Conservation (phyloP, 306 rosid genomes). For the Abrus pulchellus region DNA sequence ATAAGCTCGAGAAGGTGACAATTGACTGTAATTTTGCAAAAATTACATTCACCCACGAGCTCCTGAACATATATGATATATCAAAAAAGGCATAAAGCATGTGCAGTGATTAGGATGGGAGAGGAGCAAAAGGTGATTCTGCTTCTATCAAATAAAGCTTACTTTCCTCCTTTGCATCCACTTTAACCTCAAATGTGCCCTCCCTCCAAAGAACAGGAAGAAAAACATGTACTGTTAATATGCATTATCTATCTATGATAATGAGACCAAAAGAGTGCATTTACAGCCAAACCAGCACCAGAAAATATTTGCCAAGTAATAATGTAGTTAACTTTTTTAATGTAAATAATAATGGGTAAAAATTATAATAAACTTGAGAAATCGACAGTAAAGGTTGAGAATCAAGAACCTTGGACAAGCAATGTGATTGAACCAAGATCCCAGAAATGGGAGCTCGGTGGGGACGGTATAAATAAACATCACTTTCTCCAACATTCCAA, state of each 20-base stretch:
- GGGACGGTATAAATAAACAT: conserved; percentile 66
- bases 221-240: too few species aligned
- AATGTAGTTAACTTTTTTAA: neutral
- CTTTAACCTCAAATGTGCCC: neutral
- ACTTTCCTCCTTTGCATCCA: neutral
- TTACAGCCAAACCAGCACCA: neutral
- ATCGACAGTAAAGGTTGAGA: conserved; percentile 7
- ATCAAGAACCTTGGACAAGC: conserved; percentile 71
- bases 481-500: conserved; percentile 66
- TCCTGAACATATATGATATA: neutral
- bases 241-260: neutral
- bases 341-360: neutral
- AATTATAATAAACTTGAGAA: neutral
- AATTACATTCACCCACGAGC: neutral
- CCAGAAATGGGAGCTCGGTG: conserved; percentile 80
- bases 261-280: neutral
- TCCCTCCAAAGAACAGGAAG: neutral
- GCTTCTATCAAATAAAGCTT: neutral
- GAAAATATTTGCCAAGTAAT: neutral
- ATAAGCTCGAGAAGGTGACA: neutral
- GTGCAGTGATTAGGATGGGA: neutral
- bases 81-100: neutral
- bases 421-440: conserved; percentile 67
- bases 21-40: neutral
- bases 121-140: neutral